Percentiles rank a stretch among this genome's conserved stretches.
These are phyloP conservation scores for Cladosporium halotolerans DNA, from an alignment of 2,329 filamentous ascomycete genomes.

Conservation along the genomic window DNA sequence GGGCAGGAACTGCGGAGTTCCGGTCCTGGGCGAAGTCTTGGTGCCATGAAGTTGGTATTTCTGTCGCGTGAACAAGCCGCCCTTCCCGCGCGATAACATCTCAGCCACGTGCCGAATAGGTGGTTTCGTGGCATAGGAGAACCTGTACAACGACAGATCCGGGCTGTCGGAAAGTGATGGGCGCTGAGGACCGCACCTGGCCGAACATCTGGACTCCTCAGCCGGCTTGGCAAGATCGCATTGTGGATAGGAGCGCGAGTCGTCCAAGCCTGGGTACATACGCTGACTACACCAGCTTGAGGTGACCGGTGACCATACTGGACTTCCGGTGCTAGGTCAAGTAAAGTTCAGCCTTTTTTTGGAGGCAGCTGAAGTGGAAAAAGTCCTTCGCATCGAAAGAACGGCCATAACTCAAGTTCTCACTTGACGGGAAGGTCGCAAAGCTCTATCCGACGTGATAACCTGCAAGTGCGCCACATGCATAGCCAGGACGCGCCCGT, in stretches of 20 bases:
- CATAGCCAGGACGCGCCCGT: neutral
- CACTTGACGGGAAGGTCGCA: neutral
- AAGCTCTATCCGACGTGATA: neutral
- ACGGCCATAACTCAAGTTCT: no score
- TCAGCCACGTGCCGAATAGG: no score
- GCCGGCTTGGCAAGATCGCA: neutral
- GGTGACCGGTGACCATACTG: neutral
- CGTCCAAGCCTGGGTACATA: neutral
- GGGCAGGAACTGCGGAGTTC: conserved; percentile 3
- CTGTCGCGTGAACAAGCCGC: neutral
- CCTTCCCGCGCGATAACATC: no score
- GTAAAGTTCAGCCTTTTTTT: neutral
- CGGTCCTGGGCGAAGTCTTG: conserved; percentile 1
- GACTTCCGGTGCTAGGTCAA: neutral
- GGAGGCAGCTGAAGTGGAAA: neutral
- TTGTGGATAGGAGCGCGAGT: neutral
- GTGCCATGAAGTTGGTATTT: neutral
- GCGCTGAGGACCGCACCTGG: no score
- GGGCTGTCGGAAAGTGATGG: no score
- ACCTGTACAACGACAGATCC: no score
- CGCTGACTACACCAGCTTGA: neutral
- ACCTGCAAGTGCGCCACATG: neutral
- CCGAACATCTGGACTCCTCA: neutral
- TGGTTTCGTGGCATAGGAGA: no score
- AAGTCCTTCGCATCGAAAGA: neutral